Conservation (phyloP, 805 yeast genomes). For the Saturnispora mendoncae region DNA sequence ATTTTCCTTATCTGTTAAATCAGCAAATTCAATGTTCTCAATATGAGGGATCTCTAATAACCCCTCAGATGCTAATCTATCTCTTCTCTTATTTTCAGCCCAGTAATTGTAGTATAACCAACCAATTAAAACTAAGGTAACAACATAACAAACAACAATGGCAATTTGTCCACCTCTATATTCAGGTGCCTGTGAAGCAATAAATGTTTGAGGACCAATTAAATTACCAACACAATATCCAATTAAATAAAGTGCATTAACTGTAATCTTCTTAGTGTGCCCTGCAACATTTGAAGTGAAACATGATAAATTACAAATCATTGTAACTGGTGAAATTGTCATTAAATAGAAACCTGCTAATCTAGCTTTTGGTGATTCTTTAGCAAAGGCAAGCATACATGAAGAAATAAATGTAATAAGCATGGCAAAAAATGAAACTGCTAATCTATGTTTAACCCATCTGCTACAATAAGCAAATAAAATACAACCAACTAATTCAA, state of each 20-base stretch:
- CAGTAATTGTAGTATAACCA: constrained; percentile 15
- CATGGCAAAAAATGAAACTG: constrained; percentile 19
- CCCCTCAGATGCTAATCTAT: not conserved
- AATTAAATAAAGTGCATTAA: constrained; percentile 36
- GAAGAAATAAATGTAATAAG: constrained; percentile 22
- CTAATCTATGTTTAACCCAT: constrained; percentile 14
- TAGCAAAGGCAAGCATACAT: constrained; percentile 28
- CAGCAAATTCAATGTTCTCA: constrained; percentile 34
- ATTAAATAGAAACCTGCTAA: constrained; percentile 23
- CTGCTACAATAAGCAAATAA: constrained; percentile 12
- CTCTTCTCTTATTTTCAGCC: constrained; percentile 14
- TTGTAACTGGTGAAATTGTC: constrained; percentile 21
- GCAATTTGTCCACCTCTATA: constrained; percentile 49
- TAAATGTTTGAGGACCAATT: constrained; percentile 65
- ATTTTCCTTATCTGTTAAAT: constrained; percentile 37
- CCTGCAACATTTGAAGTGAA: constrained; percentile 46
- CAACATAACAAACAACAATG: constrained; percentile 36
- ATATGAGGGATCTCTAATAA: not conserved
- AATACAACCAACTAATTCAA: constrained; percentile 22
- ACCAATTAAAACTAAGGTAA: constrained; percentile 15
- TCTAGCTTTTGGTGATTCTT: constrained; percentile 16
- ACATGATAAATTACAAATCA: constrained; percentile 20
- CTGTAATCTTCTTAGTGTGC: constrained; percentile 45
- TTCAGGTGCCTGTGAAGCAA: constrained; percentile 43
- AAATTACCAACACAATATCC: constrained; percentile 57